Percentiles rank a stretch among this genome's conserved stretches.
Evolutionary conservation across 1,284 basidiomycete species (phyloP).

Genomic region (Cutaneotrichosporon sp.): DNA sequence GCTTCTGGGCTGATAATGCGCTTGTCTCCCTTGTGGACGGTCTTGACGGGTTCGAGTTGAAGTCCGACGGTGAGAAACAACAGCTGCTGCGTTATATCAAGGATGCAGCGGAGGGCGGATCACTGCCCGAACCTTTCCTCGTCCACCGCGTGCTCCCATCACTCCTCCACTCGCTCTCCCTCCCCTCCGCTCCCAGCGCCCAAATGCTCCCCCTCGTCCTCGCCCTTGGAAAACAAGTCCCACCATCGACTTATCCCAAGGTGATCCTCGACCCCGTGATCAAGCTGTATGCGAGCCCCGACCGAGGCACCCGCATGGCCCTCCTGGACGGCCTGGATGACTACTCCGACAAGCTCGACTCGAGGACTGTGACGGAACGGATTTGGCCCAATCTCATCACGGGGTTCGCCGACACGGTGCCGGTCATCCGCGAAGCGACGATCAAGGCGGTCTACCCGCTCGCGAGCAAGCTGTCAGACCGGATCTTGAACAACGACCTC

Average conservation of each 20-base stretch:
- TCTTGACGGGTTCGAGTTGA: slow-evolving; percentile 80
- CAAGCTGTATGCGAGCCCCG: slow-evolving; percentile 77
- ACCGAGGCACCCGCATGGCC: slow-evolving; percentile 90
- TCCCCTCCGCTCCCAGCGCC: slow-evolving; percentile 73
- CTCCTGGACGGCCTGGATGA: slow-evolving; percentile 78
- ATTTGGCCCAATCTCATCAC: slow-evolving; percentile 94
- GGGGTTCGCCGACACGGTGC: slow-evolving; percentile 90
- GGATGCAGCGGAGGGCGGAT: slow-evolving; percentile 60
- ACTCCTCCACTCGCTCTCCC: slow-evolving; percentile 75
- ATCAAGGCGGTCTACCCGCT: slow-evolving; percentile 81
- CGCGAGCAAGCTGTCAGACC: slow-evolving; percentile 83
- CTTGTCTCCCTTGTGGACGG: slow-evolving; percentile 80
- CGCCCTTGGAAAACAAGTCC: slow-evolving; percentile 67
- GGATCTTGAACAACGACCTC: slow-evolving; percentile 94
- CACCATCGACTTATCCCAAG: slow-evolving; percentile 66
- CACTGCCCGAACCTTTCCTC: slow-evolving; percentile 82
- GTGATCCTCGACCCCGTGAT: slow-evolving; percentile 71
- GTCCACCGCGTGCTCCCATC: slow-evolving; percentile 83
- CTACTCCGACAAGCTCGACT: slow-evolving; percentile 82
- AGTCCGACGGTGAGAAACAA: slow-evolving; percentile 74
- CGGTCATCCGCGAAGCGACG: slow-evolving; percentile 89
- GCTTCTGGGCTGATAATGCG: slow-evolving; percentile 80
- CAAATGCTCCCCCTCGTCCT: slow-evolving; percentile 76
- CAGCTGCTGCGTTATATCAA: slow-evolving; percentile 72
- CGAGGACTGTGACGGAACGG: slow-evolving; percentile 75